A percentile compares a stretch with the other conserved stretches of the same genome.
phyloP scores from a whole-genome alignment of 176 grass and related monocot species.

The Echinochloa phyllopogon region DNA sequence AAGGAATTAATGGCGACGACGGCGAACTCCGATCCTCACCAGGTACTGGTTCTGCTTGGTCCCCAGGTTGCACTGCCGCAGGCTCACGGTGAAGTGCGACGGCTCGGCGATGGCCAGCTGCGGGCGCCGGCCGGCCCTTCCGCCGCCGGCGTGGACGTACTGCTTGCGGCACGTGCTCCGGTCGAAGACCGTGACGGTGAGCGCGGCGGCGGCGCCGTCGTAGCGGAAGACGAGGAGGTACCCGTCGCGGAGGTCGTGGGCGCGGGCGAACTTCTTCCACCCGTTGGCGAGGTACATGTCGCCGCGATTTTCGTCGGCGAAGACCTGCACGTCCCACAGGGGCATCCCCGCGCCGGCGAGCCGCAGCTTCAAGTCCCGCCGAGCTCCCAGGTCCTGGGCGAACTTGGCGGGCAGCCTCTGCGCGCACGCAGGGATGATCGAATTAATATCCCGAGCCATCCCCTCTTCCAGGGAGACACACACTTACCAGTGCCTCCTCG shows the following conservation, averaged over 20 bases:
- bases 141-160: conserved; percentile 1
- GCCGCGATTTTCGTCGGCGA: conserved; percentile 13
- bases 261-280: conserved; percentile 40
- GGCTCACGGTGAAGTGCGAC: conserved; percentile 42
- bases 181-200: conserved; percentile 51
- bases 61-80: conserved; percentile 37
- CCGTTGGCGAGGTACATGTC: conserved; percentile 29
- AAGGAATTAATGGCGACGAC: background rate
- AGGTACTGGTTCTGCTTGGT: conserved; percentile 49
- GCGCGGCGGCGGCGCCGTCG: background rate
- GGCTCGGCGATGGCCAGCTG: conserved; percentile 16
- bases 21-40: conserved; percentile 22
- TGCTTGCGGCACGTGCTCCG: conserved; percentile 32
- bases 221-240: conserved; percentile 44
- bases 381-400: background rate
- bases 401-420: conserved; percentile 51
- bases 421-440: background rate
- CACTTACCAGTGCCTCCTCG: conserved; percentile 23
- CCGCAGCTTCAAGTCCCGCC: conserved; percentile 35
- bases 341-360: background rate
- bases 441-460: too few relatives aligned
- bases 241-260: conserved; percentile 25
- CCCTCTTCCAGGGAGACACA: too few relatives aligned
- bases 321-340: conserved; percentile 41
- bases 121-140: background rate